A percentile compares a stretch with the other conserved stretches of the same genome.
phyloP scores from a whole-genome alignment of 2,329 filamentous ascomycete species.

The Microthyrium microscopicum region DNA sequence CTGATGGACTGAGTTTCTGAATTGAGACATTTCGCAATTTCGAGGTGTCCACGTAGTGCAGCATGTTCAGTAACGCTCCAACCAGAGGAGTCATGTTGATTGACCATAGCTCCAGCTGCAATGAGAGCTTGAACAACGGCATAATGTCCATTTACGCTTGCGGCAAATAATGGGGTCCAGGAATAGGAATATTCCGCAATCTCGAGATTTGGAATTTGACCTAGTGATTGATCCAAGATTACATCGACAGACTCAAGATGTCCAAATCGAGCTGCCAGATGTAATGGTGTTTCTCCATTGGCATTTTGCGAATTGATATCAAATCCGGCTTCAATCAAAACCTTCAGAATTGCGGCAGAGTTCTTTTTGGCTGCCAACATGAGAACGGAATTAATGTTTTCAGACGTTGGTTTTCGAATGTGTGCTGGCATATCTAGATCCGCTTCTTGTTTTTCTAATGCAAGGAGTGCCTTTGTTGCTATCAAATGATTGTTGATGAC shows the following conservation, averaged over 20 bases:
- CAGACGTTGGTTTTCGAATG: constrained; percentile 53
- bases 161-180: constrained; percentile 92
- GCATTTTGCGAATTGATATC: constrained; percentile 89
- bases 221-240: constrained; percentile 50
- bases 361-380: constrained; percentile 80
- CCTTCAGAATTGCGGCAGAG: constrained; percentile 65
- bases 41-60: constrained; percentile 71
- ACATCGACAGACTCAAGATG: constrained; percentile 65
- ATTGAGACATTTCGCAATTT: constrained; percentile 55
- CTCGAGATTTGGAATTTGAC: constrained; percentile 61
- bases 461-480: constrained; percentile 66
- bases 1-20: constrained; percentile 31
- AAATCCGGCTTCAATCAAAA: constrained; percentile 77
- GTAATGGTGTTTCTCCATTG: constrained; percentile 77
- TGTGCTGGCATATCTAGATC: constrained; percentile 43
- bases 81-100: constrained; percentile 65
- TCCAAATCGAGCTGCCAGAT: constrained; percentile 79
- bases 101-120: constrained; percentile 58
- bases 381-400: constrained; percentile 76
- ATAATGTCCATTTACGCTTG: constrained; percentile 74
- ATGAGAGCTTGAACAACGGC: constrained; percentile 61
- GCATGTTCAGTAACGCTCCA: constrained; percentile 94
- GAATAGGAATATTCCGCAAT: constrained; percentile 68
- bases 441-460: constrained; percentile 63
- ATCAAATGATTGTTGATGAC: constrained; percentile 81